Evolutionary conservation across 768 basidiomycete genomes (phyloP).

Genomic region (Leccinum boreale): DNA sequence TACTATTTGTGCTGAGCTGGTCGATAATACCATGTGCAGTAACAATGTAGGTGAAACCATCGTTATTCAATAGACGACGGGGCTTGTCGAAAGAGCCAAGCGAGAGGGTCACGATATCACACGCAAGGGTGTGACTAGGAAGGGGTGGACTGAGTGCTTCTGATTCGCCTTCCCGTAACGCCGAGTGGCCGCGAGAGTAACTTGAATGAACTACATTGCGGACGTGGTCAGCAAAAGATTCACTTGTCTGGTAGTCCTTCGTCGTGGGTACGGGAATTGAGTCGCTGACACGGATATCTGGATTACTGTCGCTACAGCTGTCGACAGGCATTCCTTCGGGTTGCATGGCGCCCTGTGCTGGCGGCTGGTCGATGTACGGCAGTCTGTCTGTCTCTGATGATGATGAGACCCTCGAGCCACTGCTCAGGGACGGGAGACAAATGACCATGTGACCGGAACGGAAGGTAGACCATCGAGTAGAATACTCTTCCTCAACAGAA

Average conservation of each 20-base stretch:
- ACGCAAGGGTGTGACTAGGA: background rate
- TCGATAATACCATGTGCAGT: constrained; percentile 41
- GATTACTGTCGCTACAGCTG: background rate
- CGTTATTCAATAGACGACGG: constrained; percentile 34
- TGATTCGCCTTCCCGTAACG: background rate
- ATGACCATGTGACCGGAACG: constrained; percentile 25
- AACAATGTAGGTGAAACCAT: constrained; percentile 24
- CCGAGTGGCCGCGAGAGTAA: background rate
- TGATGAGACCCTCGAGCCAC: background rate
- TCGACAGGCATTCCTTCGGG: background rate
- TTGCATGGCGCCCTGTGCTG: background rate
- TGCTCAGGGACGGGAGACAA: background rate
- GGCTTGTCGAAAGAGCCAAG: constrained; percentile 37
- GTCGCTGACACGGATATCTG: background rate
- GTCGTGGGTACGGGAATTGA: background rate
- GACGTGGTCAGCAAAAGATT: background rate
- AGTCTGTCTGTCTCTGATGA: background rate
- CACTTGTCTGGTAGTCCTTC: background rate
- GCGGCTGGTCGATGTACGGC: background rate
- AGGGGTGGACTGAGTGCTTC: background rate
- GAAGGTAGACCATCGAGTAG: constrained; percentile 22
- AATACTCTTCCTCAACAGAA: background rate
- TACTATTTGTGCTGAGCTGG: constrained; percentile 17
- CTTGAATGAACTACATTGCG: background rate
- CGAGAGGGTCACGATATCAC: constrained; percentile 10